These are phyloP conservation scores for Ceratobasidium sp. DNA, from an alignment of 1,284 basidiomycete genomes.

Conservation along the genomic window DNA sequence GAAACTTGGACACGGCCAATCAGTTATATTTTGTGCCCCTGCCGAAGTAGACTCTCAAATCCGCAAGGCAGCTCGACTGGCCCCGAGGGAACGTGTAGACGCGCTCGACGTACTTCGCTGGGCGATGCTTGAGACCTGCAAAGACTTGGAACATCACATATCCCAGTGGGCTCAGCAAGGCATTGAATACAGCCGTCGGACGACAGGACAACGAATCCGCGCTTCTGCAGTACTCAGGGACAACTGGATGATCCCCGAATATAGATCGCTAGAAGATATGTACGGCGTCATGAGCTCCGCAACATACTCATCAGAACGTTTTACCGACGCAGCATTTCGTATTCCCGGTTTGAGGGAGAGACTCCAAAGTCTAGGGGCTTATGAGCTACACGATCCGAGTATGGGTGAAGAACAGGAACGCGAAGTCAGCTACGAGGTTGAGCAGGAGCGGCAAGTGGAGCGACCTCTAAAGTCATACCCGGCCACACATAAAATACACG, in stretches of 20 bases:
- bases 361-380: conserved; percentile 54
- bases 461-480: conserved; percentile 24
- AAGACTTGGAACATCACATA: conserved; percentile 25
- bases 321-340: not conserved
- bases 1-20: conserved; percentile 63
- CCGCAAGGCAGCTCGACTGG: conserved; percentile 48
- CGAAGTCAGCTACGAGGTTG: conserved; percentile 55
- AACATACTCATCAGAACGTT: not conserved
- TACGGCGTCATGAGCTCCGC: conserved; percentile 50
- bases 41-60: conserved; percentile 60
- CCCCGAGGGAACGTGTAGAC: not conserved
- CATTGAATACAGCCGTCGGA: conserved; percentile 57
- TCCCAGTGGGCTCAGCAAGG: conserved; percentile 58
- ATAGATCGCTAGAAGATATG: conserved; percentile 57
- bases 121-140: conserved; percentile 44
- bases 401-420: conserved; percentile 64
- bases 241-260: conserved; percentile 59
- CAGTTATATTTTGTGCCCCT: conserved; percentile 64
- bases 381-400: conserved; percentile 46
- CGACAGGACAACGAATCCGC: too few species aligned
- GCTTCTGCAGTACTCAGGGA: too few species aligned
- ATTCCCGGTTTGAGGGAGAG: conserved; percentile 45
- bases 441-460: conserved; percentile 37
- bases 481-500: conserved; percentile 12
- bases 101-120: conserved; percentile 39